Conservation (phyloP, 2,329 filamentous ascomycete species). For the Aspergillus vadensis region DNA sequence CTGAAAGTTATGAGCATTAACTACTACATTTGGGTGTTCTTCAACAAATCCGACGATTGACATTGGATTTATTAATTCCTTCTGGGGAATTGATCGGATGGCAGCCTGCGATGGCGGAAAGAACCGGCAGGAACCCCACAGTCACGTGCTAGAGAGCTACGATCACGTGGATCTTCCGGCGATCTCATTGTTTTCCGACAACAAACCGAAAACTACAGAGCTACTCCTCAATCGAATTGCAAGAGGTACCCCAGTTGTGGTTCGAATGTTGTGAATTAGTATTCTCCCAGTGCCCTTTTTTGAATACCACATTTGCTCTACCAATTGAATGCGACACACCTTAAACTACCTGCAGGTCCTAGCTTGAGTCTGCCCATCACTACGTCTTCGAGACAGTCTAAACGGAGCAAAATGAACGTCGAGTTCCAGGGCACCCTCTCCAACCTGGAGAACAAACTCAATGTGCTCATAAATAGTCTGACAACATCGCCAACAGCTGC, state of each 20-base stretch:
- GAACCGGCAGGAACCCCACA: not conserved
- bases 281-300: not conserved
- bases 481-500: slow-evolving; percentile 48
- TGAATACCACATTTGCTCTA: not conserved
- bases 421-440: slow-evolving; percentile 43
- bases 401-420: slow-evolving; percentile 40
- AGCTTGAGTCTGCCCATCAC: not conserved
- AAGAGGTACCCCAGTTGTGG: not conserved
- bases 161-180: not conserved
- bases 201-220: not conserved
- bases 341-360: not conserved
- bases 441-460: slow-evolving; percentile 46
- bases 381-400: not conserved
- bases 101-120: not conserved
- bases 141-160: not conserved
- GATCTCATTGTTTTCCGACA: not conserved
- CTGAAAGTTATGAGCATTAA: no score
- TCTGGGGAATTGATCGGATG: not conserved
- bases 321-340: not conserved
- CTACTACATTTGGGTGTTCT: no score
- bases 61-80: no score
- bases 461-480: slow-evolving; percentile 43
- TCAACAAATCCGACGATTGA: no score
- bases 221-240: not conserved
- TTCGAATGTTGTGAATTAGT: no score